Conservation (phyloP, 805 yeast species). For the Grigorovia humatica region DNA sequence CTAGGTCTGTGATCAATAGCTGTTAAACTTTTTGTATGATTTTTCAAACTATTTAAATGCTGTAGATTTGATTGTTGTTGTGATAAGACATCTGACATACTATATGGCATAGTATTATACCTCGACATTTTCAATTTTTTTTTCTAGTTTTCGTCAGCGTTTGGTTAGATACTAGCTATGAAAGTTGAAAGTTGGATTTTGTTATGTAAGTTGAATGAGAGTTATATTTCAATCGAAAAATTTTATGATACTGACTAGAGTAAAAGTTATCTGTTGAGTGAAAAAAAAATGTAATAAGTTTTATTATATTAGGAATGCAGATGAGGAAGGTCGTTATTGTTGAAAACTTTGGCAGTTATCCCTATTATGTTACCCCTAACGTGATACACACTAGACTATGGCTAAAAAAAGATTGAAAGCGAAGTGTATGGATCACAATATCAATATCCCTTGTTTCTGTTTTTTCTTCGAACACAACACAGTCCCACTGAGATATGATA, state of each 20-base stretch:
- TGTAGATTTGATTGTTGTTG: conserved; percentile 17
- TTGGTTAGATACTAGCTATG: no score
- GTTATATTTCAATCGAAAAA: no score
- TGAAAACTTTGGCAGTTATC: neutral
- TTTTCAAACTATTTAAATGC: conserved; percentile 14
- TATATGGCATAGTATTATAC: conserved; percentile 29
- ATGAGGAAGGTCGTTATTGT: neutral
- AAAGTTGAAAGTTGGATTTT: no score
- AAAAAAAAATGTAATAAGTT: no score
- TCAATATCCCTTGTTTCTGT: neutral
- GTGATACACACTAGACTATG: no score
- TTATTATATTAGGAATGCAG: no score
- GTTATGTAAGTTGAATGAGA: no score
- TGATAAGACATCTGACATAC: conserved; percentile 12
- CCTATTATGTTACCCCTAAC: neutral
- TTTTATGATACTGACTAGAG: no score
- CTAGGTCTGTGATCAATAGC: conserved; percentile 10
- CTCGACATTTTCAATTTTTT: conserved; percentile 19
- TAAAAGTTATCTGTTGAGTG: no score
- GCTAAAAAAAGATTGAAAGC: neutral
- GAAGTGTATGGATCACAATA: neutral
- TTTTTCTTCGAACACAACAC: neutral
- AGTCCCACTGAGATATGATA: neutral
- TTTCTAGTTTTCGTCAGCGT: neutral
- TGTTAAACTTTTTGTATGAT: conserved; percentile 31